These are phyloP conservation scores for Oryza nivara DNA, from an alignment of 176 grass and related monocot species.

Conservation along the genomic window DNA sequence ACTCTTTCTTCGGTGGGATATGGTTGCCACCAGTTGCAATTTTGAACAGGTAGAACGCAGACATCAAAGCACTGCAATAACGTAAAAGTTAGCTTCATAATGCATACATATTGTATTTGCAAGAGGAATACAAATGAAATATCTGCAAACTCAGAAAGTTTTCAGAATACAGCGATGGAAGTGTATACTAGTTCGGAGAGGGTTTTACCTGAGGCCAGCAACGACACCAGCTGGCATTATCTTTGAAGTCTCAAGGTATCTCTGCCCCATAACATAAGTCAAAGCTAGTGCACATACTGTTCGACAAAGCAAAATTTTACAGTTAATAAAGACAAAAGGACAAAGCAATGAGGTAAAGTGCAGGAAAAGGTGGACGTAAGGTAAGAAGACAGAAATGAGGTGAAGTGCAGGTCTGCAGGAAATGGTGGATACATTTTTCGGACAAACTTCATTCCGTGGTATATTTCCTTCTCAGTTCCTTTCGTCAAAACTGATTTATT, in stretches of 20 bases:
- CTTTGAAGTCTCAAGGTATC: slow-evolving; percentile 86
- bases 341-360: slow-evolving; percentile 11
- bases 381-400: not conserved
- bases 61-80: slow-evolving; percentile 71
- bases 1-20: slow-evolving; percentile 77
- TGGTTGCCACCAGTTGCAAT: slow-evolving; percentile 84
- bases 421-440: not conserved
- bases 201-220: slow-evolving; percentile 72
- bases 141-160: not conserved
- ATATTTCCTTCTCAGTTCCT: not conserved
- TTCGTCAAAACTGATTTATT: not conserved
- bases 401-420: not conserved
- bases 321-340: slow-evolving; percentile 6
- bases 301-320: slow-evolving; percentile 31
- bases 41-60: slow-evolving; percentile 82
- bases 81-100: not conserved
- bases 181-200: not conserved
- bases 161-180: not conserved
- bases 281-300: slow-evolving; percentile 79
- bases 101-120: not conserved
- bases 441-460: not conserved
- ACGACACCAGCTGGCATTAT: slow-evolving; percentile 94
- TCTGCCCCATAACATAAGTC: slow-evolving; percentile 82
- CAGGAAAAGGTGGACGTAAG: not conserved
- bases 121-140: slow-evolving; percentile 7